Evolutionary conservation across 768 basidiomycete species (phyloP).

Genomic region (Lactarius indigo): DNA sequence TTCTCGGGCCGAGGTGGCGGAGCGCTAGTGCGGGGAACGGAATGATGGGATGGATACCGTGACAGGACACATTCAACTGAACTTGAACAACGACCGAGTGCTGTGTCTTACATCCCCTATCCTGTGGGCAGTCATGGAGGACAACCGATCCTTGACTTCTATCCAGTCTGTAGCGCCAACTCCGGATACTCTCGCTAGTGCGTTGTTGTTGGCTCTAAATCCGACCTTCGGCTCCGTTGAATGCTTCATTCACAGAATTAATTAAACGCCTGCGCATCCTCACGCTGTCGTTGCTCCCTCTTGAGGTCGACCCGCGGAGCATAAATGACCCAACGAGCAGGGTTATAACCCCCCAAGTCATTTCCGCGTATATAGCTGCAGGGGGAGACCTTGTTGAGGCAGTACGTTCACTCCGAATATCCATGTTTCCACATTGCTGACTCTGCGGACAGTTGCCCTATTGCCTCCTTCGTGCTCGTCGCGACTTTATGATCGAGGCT

Average conservation of each 20-base stretch:
- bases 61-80: neutral
- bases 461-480: conserved; percentile 70
- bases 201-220: conserved; percentile 32
- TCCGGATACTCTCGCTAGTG: conserved; percentile 76
- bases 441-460: conserved; percentile 61
- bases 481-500: conserved; percentile 80
- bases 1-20: neutral
- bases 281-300: conserved; percentile 70
- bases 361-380: conserved; percentile 70
- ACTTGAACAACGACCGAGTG: neutral
- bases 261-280: conserved; percentile 76
- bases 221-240: neutral
- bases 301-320: conserved; percentile 64
- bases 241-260: conserved; percentile 50
- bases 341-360: conserved; percentile 76
- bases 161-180: conserved; percentile 49
- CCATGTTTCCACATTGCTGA: neutral
- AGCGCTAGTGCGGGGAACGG: neutral
- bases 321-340: conserved; percentile 78
- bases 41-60: neutral
- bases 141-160: conserved; percentile 46
- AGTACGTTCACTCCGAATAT: conserved; percentile 39
- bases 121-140: conserved; percentile 30
- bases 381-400: conserved; percentile 88
- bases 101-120: neutral